Base-by-base conservation (phyloP, 2,329 filamentous ascomycete species). In the Hymenoscyphus infarciens region DNA sequence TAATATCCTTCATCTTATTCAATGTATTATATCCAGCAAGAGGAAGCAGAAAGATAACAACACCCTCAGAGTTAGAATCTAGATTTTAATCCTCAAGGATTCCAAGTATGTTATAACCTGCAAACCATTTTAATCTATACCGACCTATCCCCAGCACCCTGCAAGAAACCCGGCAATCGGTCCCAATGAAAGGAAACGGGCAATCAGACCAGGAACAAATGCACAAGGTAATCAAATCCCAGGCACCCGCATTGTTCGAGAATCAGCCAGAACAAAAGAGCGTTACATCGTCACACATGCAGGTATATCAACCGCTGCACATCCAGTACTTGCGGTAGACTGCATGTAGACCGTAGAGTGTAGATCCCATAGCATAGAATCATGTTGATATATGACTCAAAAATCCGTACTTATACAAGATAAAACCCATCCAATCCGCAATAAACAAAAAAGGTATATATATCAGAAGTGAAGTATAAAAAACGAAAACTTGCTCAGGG, bases 161-260 rank as follows among this genome's bases (percentile, higher is more conserved):
- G 45, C 45, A 52, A 22, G 39, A 52, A 52, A 52, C 45, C 45
- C 45, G 45, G 45, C 45, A 52, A 52, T 27, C 45, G 45, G 45
- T 38, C 35, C 35, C 35, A 38, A 38, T 38, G 11, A 52, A 52
- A 52, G 10, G 19, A 22, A 22, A 25, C 45, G 35, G 8, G 35
- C 45, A 25, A 27, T 11, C 45, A 25, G 22, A 25, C 19, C 45
- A 52, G 45, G 45, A 22, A 52, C 45, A 22, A 35, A 52, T 52
- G 45, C 45, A 52, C 10, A 22, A 22, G 19, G 22, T 19, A 13
- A 25, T 52, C 45, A 13, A 52, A 25, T 10, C 2, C 45, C 45
- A 52, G 45, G 8, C 45, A 25, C 45, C 45, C 45, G 19, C 19
- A 13, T 27, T 52, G 45, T 22, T 52, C 35, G 1, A 15, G 35